These are phyloP conservation scores for Lindgomyces ingoldianus DNA, from an alignment of 495 filamentous ascomycete species.

Conservation along the genomic window DNA sequence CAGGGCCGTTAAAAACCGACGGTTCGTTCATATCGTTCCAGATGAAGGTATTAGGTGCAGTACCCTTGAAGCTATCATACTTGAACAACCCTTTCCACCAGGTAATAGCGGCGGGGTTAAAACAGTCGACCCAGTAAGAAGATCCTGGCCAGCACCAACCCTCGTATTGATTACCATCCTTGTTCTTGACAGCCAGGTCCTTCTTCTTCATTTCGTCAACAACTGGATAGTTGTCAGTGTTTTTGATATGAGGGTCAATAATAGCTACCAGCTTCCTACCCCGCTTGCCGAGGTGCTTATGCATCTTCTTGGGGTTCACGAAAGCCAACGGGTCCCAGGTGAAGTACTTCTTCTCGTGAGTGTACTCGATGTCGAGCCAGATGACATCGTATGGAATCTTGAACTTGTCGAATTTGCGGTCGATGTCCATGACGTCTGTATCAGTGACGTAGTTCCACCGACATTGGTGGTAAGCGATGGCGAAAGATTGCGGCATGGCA, in stretches of 20 bases:
- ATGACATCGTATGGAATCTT: conserved; percentile 97
- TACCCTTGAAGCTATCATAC: conserved; percentile 81
- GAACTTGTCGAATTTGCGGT: conserved; percentile 91
- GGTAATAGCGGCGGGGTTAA: conserved; percentile 78
- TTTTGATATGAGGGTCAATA: conserved; percentile 98
- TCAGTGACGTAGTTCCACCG: conserved; percentile 98
- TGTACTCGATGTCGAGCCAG: conserved; percentile 97
- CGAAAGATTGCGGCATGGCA: conserved; percentile 85
- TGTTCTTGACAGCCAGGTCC: conserved; percentile 79
- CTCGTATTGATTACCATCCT: conserved; percentile 84
- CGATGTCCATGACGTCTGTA: conserved; percentile 93
- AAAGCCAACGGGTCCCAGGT: conserved; percentile 91
- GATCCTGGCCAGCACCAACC: conserved; percentile 99
- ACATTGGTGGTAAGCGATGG: conserved; percentile 93
- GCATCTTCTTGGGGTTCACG: conserved; percentile 81
- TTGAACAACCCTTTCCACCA: conserved; percentile 92
- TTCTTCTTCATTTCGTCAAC: conserved; percentile 80
- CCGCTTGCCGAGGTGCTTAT: conserved; percentile 76
- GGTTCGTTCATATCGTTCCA: conserved; percentile 99
- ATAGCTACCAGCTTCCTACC: conserved; percentile 91
- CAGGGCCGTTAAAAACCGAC: conserved; percentile 96
- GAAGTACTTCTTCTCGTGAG: conserved; percentile 94
- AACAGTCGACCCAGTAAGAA: conserved; percentile 92
- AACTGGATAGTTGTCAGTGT: conserved; percentile 72
- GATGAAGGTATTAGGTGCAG: conserved; percentile 79